These are phyloP conservation scores for Pyricularia sp. DNA, from an alignment of 2,329 filamentous ascomycete genomes.

Conservation along the genomic window DNA sequence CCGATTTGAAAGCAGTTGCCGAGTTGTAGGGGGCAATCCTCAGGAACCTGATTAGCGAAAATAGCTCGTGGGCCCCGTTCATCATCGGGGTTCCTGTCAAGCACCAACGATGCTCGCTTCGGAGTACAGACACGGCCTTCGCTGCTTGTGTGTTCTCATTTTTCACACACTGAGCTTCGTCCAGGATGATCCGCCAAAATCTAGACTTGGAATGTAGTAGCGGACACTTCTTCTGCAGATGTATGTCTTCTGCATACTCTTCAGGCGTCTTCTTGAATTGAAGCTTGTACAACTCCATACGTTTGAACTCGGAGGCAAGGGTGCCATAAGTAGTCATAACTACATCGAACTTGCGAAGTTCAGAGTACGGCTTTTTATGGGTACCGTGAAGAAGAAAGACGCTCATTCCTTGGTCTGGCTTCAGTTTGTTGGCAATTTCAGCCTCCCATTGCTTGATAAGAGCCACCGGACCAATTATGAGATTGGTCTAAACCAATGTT, in stretches of 20 bases:
- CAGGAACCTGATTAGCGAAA: slow-evolving; percentile 68
- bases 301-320: slow-evolving; percentile 57
- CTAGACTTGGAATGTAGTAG: slow-evolving; percentile 49
- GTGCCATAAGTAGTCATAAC: slow-evolving; percentile 75
- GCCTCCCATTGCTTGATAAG: slow-evolving; percentile 77
- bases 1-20: slow-evolving; percentile 49
- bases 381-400: slow-evolving; percentile 60
- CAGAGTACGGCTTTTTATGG: slow-evolving; percentile 48
- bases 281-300: slow-evolving; percentile 42
- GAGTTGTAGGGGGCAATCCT: slow-evolving; percentile 65
- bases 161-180: slow-evolving; percentile 77
- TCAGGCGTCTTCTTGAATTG: slow-evolving; percentile 18
- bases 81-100: slow-evolving; percentile 83
- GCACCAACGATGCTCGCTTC: slow-evolving; percentile 58
- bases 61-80: slow-evolving; percentile 73
- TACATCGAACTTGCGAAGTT: slow-evolving; percentile 59
- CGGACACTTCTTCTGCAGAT: slow-evolving; percentile 33
- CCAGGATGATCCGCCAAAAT: slow-evolving; percentile 65
- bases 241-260: slow-evolving; percentile 17
- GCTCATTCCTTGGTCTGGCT: slow-evolving; percentile 45
- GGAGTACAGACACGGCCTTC: slow-evolving; percentile 47
- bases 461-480: slow-evolving; percentile 74
- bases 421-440: slow-evolving; percentile 66
- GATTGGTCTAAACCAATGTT: slow-evolving; percentile 44
- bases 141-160: slow-evolving; percentile 57